Base-by-base conservation (phyloP, 2,329 filamentous ascomycete genomes). In the Alternaria sp. region DNA sequence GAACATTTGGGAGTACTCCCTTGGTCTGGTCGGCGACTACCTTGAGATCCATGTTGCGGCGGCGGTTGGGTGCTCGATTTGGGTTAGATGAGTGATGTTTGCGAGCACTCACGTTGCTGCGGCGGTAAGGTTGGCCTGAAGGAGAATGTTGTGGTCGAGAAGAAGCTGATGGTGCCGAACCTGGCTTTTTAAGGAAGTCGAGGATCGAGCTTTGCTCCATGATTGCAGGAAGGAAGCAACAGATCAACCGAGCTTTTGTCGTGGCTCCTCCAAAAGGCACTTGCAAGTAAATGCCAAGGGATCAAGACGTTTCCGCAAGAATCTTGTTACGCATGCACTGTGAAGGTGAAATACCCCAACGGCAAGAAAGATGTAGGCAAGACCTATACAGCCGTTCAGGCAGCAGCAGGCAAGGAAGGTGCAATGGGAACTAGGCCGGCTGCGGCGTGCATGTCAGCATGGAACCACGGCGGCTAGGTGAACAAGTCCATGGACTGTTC, bases 11-110 rank as follows among this genome's bases (percentile, higher is more conserved):
- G 3, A 75, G 63, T 7, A 62, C 58, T 2, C 44, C 48, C 28
- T 67, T 67, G 13, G 73, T 76, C 44, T 75, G 70, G 33, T 63
- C 59, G 24, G 72, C 71, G 11, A 71, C 36, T 21, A 56, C 51
- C 34, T 68, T 68, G 28, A 75, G 69, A 45, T 65, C 52, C 53
- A 60, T 61, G 23, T 71, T 71, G 55, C 68, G 65, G 24, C 64
- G 63, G 8, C 60, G 54, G 23, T 67, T 62, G 17, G 65, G 65
- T 23, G 58, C 65, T 28, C 63, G 66, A 14, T 63, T 23, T 26
- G n/a, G 41, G 14, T 34, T 40, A 17, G 55, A 34, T 13, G 51
- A 13, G 23, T 49, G 45, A 31, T 33, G 28, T 33, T 54, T 24
- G n/a, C 48, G 37, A 41, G 11, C 21, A 13, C 45, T 56, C 10